phyloP scores from a whole-genome alignment of 371 early-diverging fungal genomes.

The Mucor irregularis region DNA sequence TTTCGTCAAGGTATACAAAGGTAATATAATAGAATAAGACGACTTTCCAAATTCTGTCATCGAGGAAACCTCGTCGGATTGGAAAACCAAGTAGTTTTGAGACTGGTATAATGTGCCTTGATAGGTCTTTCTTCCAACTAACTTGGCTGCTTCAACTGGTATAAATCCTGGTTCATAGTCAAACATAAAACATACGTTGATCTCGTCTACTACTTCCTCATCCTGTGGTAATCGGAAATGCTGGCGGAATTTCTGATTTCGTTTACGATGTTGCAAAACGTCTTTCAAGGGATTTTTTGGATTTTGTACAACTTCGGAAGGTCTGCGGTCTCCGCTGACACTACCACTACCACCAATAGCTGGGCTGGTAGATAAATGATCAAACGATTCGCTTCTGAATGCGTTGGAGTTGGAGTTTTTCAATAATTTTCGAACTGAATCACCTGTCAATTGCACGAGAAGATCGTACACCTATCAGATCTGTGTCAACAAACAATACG shows the following conservation, averaged over 20 bases:
- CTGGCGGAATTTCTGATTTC: constrained; percentile 68
- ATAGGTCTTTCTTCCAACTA: constrained; percentile 12
- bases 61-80: constrained; percentile 47
- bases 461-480: constrained; percentile 72
- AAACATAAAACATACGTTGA: constrained; percentile 48
- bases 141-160: not conserved
- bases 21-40: constrained; percentile 53
- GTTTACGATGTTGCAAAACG: constrained; percentile 61
- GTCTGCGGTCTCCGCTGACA: too few species aligned
- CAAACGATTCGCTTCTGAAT: constrained; percentile 26
- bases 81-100: constrained; percentile 80
- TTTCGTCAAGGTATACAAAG: constrained; percentile 84
- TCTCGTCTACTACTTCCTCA: constrained; percentile 59
- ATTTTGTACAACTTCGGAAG: constrained; percentile 9
- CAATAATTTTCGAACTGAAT: constrained; percentile 85
- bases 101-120: constrained; percentile 79
- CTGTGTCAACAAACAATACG: not conserved
- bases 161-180: constrained; percentile 26
- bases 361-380: constrained; percentile 13
- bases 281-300: constrained; percentile 37
- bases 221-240: constrained; percentile 62
- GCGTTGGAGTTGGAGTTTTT: constrained; percentile 72
- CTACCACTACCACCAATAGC: constrained; percentile 2
- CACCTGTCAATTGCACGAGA: constrained; percentile 81
- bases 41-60: constrained; percentile 49